Percentiles rank a stretch among this genome's conserved stretches.
These are phyloP conservation scores for Hamigera avellanea DNA, from an alignment of 495 filamentous ascomycete species.

Conservation along the genomic window DNA sequence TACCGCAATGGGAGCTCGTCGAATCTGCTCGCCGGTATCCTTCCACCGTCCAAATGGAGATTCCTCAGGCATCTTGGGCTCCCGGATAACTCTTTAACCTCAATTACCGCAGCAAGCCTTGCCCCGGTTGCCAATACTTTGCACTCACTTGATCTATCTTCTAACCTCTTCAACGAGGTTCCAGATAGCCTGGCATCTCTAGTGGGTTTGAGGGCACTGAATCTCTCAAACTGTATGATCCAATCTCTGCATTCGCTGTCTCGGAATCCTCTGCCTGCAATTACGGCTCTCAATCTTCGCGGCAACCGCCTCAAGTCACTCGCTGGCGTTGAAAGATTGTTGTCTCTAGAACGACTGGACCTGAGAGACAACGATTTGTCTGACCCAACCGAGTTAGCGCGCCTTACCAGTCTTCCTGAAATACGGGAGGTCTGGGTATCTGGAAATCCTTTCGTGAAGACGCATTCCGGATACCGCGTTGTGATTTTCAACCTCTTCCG, in stretches of 20 bases:
- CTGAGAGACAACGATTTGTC: conserved; percentile 82
- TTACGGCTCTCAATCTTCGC: conserved; percentile 84
- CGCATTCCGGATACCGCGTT: conserved; percentile 72
- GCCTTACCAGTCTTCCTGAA: conserved; percentile 81
- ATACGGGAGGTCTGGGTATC: conserved; percentile 85
- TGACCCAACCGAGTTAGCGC: conserved; percentile 82
- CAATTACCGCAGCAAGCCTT: conserved; percentile 61
- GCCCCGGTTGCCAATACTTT: conserved; percentile 74
- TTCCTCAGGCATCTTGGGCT: conserved; percentile 86
- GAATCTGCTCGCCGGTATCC: conserved; percentile 51
- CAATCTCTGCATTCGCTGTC: conserved; percentile 82
- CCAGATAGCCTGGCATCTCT: conserved; percentile 79
- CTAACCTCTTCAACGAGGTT: conserved; percentile 81
- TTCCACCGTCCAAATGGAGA: conserved; percentile 84
- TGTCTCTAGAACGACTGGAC: conserved; percentile 81
- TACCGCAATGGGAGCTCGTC: conserved; percentile 62
- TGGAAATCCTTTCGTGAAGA: conserved; percentile 82
- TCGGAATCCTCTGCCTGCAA: conserved; percentile 80
- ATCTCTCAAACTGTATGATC: conserved; percentile 95
- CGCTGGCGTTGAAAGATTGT: conserved; percentile 79
- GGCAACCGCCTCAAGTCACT: conserved; percentile 81
- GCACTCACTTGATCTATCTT: conserved; percentile 81
- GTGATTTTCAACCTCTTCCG: conserved; percentile 96
- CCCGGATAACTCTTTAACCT: conserved; percentile 79
- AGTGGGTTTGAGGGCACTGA: conserved; percentile 73